Percentiles rank a stretch among this genome's conserved stretches.
These are phyloP conservation scores for Monilinia laxa DNA, from an alignment of 2,329 filamentous ascomycete species.

Conservation along the genomic window DNA sequence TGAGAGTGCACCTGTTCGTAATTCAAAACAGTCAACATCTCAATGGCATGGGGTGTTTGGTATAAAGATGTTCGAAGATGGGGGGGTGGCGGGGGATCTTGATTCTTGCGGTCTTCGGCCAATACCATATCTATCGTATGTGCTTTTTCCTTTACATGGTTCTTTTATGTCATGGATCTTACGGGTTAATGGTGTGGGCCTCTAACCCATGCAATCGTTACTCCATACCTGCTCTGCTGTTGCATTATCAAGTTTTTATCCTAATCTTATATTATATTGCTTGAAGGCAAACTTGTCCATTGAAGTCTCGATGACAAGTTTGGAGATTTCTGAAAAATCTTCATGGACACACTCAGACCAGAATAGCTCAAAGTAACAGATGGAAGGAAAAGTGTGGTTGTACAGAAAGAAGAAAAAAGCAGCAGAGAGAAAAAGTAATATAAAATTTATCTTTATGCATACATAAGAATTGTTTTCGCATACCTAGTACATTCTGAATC, in stretches of 20 bases:
- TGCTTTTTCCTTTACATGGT: conserved; percentile 7
- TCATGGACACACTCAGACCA: not conserved
- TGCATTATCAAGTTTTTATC: conserved; percentile 12
- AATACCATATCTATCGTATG: not conserved
- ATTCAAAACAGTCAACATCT: conserved; percentile 9
- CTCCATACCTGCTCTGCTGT: not conserved
- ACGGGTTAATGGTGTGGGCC: not conserved
- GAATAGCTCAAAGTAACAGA: not conserved
- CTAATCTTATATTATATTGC: conserved; percentile 2
- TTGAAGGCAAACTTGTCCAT: not conserved
- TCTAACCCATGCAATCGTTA: conserved; percentile 5
- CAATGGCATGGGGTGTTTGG: not conserved
- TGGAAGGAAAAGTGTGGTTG: not conserved
- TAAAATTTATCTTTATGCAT: too few species aligned
- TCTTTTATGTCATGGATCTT: conserved; percentile 1
- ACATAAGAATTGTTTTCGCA: too few species aligned
- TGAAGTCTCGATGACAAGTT: not conserved
- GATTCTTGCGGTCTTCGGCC: conserved; percentile 2
- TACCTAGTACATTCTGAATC: too few species aligned
- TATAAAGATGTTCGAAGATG: conserved; percentile 16
- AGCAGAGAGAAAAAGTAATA: not conserved
- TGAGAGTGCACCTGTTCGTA: conserved; percentile 28
- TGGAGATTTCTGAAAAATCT: not conserved
- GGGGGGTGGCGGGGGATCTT: not conserved
- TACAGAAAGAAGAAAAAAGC: not conserved